These are phyloP conservation scores for Boletales sp. DNA, from an alignment of 768 basidiomycete genomes.

Conservation along the genomic window DNA sequence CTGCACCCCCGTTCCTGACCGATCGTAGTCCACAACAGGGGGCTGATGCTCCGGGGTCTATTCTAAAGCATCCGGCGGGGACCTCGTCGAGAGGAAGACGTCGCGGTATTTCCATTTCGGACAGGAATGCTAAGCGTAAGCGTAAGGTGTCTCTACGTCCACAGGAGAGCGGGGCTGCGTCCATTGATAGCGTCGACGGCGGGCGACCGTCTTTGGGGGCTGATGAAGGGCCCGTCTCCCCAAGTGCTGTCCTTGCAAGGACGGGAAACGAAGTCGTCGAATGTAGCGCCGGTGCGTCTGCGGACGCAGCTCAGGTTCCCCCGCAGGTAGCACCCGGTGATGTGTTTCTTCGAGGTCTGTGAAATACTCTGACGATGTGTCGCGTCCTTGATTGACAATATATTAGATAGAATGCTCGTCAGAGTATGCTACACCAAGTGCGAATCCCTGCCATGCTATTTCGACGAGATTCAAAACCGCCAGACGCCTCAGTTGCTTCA, in stretches of 20 bases:
- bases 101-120: constrained; percentile 12
- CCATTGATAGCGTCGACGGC: constrained; percentile 17
- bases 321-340: constrained; percentile 40
- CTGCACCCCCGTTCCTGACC: constrained; percentile 8
- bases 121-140: constrained; percentile 10
- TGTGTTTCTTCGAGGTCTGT: constrained; percentile 71
- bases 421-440: constrained; percentile 62
- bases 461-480: constrained; percentile 68
- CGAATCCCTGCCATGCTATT: constrained; percentile 45
- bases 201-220: neutral
- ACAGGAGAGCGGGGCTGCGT: constrained; percentile 23
- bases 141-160: constrained; percentile 5
- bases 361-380: neutral
- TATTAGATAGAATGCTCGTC: constrained; percentile 86
- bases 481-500: constrained; percentile 56
- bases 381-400: constrained; percentile 21
- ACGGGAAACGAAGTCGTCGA: constrained; percentile 50
- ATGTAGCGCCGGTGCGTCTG: constrained; percentile 63
- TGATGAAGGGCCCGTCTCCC: constrained; percentile 45
- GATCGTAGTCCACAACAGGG: constrained; percentile 6
- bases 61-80: constrained; percentile 18
- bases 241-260: constrained; percentile 64
- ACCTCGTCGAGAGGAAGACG: constrained; percentile 6
- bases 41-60: constrained; percentile 17
- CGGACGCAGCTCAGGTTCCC: constrained; percentile 13